A percentile compares a stretch with the other conserved stretches of the same genome.
phyloP scores from a whole-genome alignment of 2,329 filamentous ascomycete genomes.

The Cercospora beticola region DNA sequence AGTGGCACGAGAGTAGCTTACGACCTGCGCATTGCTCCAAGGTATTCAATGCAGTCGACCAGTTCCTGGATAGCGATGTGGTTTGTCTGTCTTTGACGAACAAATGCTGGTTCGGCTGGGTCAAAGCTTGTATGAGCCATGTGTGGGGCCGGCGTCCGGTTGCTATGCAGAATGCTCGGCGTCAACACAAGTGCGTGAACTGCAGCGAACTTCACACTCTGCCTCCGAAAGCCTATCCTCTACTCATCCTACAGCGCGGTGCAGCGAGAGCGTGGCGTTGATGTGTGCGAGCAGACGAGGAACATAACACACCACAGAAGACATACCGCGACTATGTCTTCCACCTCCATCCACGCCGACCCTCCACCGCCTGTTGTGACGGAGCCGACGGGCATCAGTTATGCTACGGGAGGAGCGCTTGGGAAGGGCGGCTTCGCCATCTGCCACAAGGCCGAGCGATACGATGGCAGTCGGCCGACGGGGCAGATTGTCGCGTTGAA shows the following conservation, averaged over 20 bases:
- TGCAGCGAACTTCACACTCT: neutral
- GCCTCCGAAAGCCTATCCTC: constrained; percentile 8
- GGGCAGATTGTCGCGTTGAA: constrained; percentile 73
- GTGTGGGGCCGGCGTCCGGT: neutral
- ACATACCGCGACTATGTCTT: constrained; percentile 23
- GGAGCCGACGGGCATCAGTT: constrained; percentile 70
- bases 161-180: constrained; percentile 1
- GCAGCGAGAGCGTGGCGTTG: constrained; percentile 1
- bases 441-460: constrained; percentile 70
- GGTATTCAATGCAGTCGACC: neutral
- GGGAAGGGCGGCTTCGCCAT: constrained; percentile 83
- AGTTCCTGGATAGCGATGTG: neutral
- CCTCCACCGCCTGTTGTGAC: constrained; percentile 58
- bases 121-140: neutral
- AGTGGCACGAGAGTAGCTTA: neutral
- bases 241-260: neutral
- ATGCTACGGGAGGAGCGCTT: constrained; percentile 70
- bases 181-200: neutral
- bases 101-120: neutral
- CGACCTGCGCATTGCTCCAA: neutral
- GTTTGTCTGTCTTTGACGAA: neutral
- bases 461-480: constrained; percentile 54
- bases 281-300: constrained; percentile 15
- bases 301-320: constrained; percentile 13
- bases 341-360: constrained; percentile 50